These are phyloP conservation scores for Tricholoma flavovirens DNA, from an alignment of 768 basidiomycete species.

Conservation along the genomic window DNA sequence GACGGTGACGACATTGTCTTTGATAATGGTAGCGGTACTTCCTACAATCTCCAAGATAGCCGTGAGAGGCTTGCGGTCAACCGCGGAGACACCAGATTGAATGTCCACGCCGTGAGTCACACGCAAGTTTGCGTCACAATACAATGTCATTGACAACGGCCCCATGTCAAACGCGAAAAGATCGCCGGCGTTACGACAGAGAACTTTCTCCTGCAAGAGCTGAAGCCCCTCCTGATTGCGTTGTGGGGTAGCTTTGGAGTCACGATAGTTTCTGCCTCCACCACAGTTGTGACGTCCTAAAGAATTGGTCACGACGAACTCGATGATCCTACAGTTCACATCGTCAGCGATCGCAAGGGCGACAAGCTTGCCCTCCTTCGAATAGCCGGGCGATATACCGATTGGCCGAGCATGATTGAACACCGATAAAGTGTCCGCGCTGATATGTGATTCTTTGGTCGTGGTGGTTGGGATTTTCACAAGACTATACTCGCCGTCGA, in stretches of 20 bases:
- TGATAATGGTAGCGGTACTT: constrained; percentile 28
- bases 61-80: constrained; percentile 33
- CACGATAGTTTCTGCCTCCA: constrained; percentile 11
- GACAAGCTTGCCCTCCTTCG: constrained; percentile 33
- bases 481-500: constrained; percentile 25
- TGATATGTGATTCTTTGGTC: constrained; percentile 22
- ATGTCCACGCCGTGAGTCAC: constrained; percentile 51
- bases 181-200: constrained; percentile 39
- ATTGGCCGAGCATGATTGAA: constrained; percentile 35
- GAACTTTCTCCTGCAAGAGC: constrained; percentile 34
- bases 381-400: constrained; percentile 49
- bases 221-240: constrained; percentile 19
- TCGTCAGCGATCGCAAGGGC: constrained; percentile 43
- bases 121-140: constrained; percentile 34
- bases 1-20: constrained; percentile 29
- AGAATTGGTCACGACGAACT: constrained; percentile 22
- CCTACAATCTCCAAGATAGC: constrained; percentile 39
- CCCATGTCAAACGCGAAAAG: constrained; percentile 53
- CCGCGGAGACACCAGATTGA: constrained; percentile 42
- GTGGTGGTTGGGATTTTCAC: constrained; percentile 20
- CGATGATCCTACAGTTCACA: constrained; percentile 29
- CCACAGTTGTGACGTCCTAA: constrained; percentile 5
- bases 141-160: constrained; percentile 44
- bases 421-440: constrained; percentile 17
- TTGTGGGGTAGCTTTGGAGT: constrained; percentile 10